Evolutionary conservation across 805 yeast species (phyloP).

Genomic region (Candida pini): DNA sequence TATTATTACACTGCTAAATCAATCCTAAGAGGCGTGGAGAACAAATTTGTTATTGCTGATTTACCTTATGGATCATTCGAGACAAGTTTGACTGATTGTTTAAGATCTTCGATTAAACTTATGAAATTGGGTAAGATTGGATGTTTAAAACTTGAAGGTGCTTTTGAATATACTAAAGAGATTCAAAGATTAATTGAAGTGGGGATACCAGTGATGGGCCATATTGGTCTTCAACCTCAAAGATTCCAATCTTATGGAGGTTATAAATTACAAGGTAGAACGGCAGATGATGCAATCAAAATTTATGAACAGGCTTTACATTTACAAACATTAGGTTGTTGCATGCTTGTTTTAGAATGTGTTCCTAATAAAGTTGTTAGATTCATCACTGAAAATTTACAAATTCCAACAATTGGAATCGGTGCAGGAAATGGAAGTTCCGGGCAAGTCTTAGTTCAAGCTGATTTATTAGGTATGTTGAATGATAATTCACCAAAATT

Average conservation of each 20-base stretch:
- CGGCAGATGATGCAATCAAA: slow-evolving; percentile 46
- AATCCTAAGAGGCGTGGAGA: slow-evolving; percentile 62
- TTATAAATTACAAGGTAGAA: slow-evolving; percentile 77
- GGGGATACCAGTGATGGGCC: slow-evolving; percentile 90
- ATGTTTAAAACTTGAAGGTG: slow-evolving; percentile 85
- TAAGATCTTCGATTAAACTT: slow-evolving; percentile 49
- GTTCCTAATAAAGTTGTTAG: slow-evolving; percentile 71
- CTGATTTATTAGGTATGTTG: slow-evolving; percentile 76
- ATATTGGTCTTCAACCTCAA: slow-evolving; percentile 91
- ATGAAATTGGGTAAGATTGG: slow-evolving; percentile 55
- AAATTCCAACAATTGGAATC: slow-evolving; percentile 86
- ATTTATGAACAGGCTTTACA: slow-evolving; percentile 63
- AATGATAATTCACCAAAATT: slow-evolving; percentile 60
- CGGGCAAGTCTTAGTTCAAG: slow-evolving; percentile 87
- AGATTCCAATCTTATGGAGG: slow-evolving; percentile 76
- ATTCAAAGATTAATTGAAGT: slow-evolving; percentile 51
- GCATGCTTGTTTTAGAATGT: slow-evolving; percentile 75
- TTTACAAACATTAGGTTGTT: slow-evolving; percentile 72
- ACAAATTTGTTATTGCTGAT: slow-evolving; percentile 74
- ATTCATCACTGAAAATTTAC: slow-evolving; percentile 51
- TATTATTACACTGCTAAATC: slow-evolving; percentile 72
- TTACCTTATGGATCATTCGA: slow-evolving; percentile 89
- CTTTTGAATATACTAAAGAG: slow-evolving; percentile 48
- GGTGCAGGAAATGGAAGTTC: slow-evolving; percentile 86
- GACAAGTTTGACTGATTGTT: slow-evolving; percentile 53